Evolutionary conservation across 768 basidiomycete species (phyloP).

Genomic region (Mrakia hoshinonis): DNA sequence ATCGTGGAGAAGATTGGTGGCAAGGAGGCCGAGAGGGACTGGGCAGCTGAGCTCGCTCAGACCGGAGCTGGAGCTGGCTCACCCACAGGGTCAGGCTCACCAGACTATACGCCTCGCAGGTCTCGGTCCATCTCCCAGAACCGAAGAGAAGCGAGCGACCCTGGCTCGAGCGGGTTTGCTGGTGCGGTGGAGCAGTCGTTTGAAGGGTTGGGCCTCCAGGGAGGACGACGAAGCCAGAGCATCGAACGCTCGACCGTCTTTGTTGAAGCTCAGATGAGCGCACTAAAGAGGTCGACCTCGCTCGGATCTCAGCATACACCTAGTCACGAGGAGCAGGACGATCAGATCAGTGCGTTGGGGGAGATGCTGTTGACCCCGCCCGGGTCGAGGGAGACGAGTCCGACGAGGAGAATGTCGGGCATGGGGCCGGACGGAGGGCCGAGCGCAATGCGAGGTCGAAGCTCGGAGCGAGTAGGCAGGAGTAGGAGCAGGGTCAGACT

Average conservation of each 20-base stretch:
- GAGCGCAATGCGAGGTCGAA: not conserved
- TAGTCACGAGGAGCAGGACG: not conserved
- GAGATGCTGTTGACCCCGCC: conserved; percentile 9
- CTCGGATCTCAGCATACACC: not conserved
- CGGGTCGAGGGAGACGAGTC: not conserved
- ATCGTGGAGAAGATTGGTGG: conserved; percentile 71
- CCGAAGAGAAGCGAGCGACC: not conserved
- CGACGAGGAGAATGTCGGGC: not conserved
- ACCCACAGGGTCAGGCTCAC: not conserved
- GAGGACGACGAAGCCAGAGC: conserved; percentile 5
- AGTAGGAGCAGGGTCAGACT: conserved; percentile 19
- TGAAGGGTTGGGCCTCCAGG: not conserved
- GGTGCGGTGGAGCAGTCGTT: not conserved
- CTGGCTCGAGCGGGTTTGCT: not conserved
- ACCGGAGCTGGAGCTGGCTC: not conserved
- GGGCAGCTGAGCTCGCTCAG: not conserved
- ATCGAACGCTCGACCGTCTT: conserved; percentile 24
- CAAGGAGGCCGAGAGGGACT: conserved; percentile 44
- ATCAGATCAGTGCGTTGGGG: not conserved
- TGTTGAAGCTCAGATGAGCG: conserved; percentile 15
- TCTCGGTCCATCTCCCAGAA: not conserved
- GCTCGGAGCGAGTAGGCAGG: conserved; percentile 19
- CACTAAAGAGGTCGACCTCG: conserved; percentile 17
- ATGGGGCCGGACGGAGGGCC: not conserved
- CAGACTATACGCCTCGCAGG: not conserved